Percentiles rank a stretch among this genome's conserved stretches.
phyloP scores from a whole-genome alignment of 148 eudicot genomes.

The Camellia lanceoleosa region DNA sequence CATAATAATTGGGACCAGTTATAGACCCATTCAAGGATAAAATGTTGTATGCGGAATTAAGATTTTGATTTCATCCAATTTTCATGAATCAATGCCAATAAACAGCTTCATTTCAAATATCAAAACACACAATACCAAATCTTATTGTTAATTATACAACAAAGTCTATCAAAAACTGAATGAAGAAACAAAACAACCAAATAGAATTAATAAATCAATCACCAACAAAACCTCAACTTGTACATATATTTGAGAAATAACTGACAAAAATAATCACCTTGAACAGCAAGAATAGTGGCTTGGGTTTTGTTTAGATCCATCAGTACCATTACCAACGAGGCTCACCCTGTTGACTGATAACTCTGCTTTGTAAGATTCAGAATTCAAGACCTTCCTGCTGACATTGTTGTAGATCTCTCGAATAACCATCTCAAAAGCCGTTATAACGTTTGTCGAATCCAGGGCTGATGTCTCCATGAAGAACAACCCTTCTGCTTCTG shows the following conservation, averaged over 20 bases:
- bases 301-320: conserved; percentile 23
- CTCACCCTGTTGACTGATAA: conserved; percentile 43
- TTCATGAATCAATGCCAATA: background rate
- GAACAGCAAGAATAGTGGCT: conserved; percentile 38
- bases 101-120: background rate
- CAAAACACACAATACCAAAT: background rate
- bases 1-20: too few species aligned
- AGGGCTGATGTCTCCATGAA: conserved; percentile 52
- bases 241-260: background rate
- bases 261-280: conserved; percentile 18
- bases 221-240: too few species aligned
- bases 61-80: background rate
- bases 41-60: too few species aligned
- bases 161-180: background rate
- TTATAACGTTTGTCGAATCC: conserved; percentile 41
- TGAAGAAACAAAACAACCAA: background rate
- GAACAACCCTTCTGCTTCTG: conserved; percentile 43
- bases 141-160: background rate
- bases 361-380: conserved; percentile 51
- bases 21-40: too few species aligned
- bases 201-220: background rate
- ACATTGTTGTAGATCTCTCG: conserved; percentile 50
- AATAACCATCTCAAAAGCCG: conserved; percentile 44
- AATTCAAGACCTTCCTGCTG: conserved; percentile 49
- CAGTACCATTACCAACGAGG: conserved; percentile 34